These are phyloP conservation scores for Phytophthora palmivora DNA, from an alignment of 352 stramenopile genomes.

Conservation along the genomic window DNA sequence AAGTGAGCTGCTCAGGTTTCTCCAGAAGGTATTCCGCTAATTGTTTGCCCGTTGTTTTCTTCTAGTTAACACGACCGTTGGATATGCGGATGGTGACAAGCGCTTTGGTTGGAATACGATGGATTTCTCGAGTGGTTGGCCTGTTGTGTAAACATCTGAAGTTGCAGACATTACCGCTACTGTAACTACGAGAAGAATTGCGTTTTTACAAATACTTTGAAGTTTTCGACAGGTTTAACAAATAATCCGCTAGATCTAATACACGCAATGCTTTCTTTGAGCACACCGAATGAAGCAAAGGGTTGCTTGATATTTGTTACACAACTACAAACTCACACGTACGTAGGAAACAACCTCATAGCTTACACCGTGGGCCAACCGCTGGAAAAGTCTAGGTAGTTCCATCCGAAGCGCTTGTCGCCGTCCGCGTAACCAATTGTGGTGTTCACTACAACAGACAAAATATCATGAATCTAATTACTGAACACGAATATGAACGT, in stretches of 20 bases:
- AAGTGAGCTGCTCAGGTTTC: not conserved
- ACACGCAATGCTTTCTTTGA: too few relatives aligned
- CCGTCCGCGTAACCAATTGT: conserved; percentile 44
- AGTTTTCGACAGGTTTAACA: too few relatives aligned
- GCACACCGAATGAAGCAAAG: too few relatives aligned
- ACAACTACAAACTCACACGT: too few relatives aligned
- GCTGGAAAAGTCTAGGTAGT: conserved; percentile 49
- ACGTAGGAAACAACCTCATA: not conserved
- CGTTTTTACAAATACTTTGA: too few relatives aligned
- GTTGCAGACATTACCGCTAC: too few relatives aligned
- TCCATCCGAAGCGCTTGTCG: conserved; percentile 44
- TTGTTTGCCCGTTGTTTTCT: not conserved
- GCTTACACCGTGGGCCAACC: conserved; percentile 45
- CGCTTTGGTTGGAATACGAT: conserved; percentile 59
- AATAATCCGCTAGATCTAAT: too few relatives aligned
- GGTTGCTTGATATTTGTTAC: too few relatives aligned
- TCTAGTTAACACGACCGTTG: conserved; percentile 48
- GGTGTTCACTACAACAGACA: conserved; percentile 41
- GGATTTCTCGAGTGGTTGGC: conserved; percentile 52
- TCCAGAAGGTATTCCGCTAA: not conserved
- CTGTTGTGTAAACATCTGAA: conserved; percentile 37
- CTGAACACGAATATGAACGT: not conserved
- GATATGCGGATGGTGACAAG: conserved; percentile 56
- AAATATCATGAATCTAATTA: not conserved
- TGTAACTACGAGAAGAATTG: too few relatives aligned